Percentiles rank a stretch among this genome's conserved stretches.
phyloP scores from a whole-genome alignment of 2,329 filamentous ascomycete species.

The Hypoxylon sp. region DNA sequence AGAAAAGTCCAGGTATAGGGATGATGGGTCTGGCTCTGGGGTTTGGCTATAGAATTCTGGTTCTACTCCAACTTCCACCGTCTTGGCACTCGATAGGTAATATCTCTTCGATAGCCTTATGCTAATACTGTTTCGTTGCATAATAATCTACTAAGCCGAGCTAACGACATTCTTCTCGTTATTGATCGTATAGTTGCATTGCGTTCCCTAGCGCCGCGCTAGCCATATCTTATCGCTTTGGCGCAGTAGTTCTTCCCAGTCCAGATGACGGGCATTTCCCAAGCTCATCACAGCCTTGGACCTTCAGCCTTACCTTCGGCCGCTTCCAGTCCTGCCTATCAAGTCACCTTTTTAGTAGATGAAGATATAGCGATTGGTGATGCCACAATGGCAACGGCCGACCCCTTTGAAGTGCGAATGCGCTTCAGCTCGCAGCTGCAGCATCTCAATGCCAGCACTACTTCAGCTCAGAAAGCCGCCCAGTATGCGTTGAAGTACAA shows the following conservation, averaged over 20 bases:
- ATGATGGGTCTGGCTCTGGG: neutral
- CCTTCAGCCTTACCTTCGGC: slow-evolving; percentile 11
- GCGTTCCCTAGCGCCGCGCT: neutral
- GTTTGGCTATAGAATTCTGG: neutral
- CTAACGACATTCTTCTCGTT: neutral
- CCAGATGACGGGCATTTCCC: neutral
- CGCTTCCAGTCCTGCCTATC: neutral
- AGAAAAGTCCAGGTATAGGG: neutral
- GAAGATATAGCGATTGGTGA: slow-evolving; percentile 1
- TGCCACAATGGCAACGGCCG: slow-evolving; percentile 70
- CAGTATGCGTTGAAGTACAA: slow-evolving; percentile 94
- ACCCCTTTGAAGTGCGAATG: slow-evolving; percentile 98
- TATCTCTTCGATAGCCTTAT: neutral
- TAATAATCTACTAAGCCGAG: too few relatives aligned
- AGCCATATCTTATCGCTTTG: slow-evolving; percentile 5
- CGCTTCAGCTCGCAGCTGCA: slow-evolving; percentile 93
- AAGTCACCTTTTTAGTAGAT: neutral
- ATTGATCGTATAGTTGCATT: neutral
- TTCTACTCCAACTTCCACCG: neutral
- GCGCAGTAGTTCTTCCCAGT: slow-evolving; percentile 3
- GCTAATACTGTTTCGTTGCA: neutral
- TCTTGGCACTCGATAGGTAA: neutral
- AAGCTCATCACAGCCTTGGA: slow-evolving; percentile 22
- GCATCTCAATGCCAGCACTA: slow-evolving; percentile 90
- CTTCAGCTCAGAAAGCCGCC: slow-evolving; percentile 91